Conservation (phyloP, 1,284 basidiomycete genomes). For the Cerioporus squamosus region DNA sequence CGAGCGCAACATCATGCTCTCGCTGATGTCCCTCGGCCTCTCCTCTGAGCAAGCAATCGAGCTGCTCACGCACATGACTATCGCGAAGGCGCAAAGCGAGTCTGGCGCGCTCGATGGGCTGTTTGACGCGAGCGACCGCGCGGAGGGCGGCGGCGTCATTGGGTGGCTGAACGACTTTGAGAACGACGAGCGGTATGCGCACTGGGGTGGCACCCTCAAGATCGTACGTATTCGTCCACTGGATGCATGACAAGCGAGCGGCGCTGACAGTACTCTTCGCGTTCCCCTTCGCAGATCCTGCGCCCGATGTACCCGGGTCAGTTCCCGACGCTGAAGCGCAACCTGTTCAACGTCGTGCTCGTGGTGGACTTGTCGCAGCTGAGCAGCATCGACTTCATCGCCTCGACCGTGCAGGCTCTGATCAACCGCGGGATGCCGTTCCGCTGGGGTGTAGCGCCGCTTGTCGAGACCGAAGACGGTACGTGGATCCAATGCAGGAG, state of each 20-base stretch:
- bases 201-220: conserved; percentile 55
- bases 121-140: conserved; percentile 88
- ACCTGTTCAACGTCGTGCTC: conserved; percentile 83
- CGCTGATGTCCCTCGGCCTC: conserved; percentile 68
- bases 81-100: conserved; percentile 54
- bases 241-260: background rate
- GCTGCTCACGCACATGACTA: conserved; percentile 67
- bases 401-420: conserved; percentile 65
- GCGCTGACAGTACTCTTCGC: background rate
- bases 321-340: conserved; percentile 72
- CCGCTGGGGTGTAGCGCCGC: conserved; percentile 84
- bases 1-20: conserved; percentile 70
- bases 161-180: conserved; percentile 92
- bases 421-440: conserved; percentile 77
- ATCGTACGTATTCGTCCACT: conserved; percentile 41
- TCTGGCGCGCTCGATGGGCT: conserved; percentile 70
- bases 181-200: conserved; percentile 71
- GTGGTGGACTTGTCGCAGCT: conserved; percentile 77
- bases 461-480: conserved; percentile 64
- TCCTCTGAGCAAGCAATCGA: conserved; percentile 67
- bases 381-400: conserved; percentile 64
- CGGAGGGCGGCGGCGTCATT: conserved; percentile 76
- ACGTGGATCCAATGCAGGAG: conserved; percentile 22
- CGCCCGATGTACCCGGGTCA: conserved; percentile 77
- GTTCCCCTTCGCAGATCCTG: conserved; percentile 53